Base-by-base conservation (phyloP, 2,329 filamentous ascomycete species). In the Esteya vermicola region DNA sequence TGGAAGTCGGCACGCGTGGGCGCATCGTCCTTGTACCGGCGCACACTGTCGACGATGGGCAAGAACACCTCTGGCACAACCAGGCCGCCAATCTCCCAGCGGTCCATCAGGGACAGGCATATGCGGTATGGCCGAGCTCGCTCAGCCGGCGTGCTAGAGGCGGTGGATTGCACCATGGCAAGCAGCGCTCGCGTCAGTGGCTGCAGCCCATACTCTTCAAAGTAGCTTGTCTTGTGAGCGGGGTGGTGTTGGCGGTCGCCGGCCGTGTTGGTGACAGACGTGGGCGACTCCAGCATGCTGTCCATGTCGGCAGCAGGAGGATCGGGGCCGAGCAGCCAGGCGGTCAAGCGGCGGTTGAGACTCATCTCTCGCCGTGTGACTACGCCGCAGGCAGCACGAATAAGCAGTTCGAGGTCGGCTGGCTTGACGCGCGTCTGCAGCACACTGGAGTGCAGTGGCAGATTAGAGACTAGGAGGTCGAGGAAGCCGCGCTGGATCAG, bases 321-420 rank as follows among this genome's bases (percentile, higher is more conserved):
- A 37, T 72, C 85, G 3, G 88, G 88, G 0, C 91, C 91, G 2
- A 98, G 67, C 45, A 96, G 78, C 91, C 91, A 98, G 33, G 83
- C 77, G 86, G 89, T 96, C n/a, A 98, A 63, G 28, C 91, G 75
- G 50, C 91, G 70, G 56, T 98, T 98, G 36, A 98, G 64, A 54
- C 89, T 93, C 91, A 98, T 98, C 48, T 98, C 91, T 58, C 88
- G 76, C 37, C 91, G 74, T 18, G 78, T 78, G 1, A 96, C 85
- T 18, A 98, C 88, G 2, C 83, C 78, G n/a, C 78, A 78, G 6
- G 89, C 88, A 14, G 89, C 84, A 43, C 78, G 72, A 25, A 95
- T 70, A 3, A 98, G 68, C 3, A 85, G 72, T 53, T 94, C 80
- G 16, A 95, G 65, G 52, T 98, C 93, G 26, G 72, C 70, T 6